These are phyloP conservation scores for Aspergillus incahuasiensis DNA, from an alignment of 495 filamentous ascomycete genomes.

Conservation along the genomic window DNA sequence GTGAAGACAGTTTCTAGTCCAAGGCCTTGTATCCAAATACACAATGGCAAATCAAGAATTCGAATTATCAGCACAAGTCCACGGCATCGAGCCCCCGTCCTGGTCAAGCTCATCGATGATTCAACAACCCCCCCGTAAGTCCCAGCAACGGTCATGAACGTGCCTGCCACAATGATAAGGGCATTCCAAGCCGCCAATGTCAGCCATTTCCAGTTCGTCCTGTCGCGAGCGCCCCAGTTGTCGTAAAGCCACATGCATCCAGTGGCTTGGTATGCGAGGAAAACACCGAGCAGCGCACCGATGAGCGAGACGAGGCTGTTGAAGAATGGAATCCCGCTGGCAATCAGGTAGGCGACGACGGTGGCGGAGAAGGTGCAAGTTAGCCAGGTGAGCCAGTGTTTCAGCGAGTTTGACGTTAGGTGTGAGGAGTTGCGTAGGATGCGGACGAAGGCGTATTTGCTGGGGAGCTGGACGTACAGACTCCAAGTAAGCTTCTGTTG, in stretches of 20 bases:
- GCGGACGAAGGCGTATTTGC: constrained; percentile 59
- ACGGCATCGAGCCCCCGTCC: constrained; percentile 24
- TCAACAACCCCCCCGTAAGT: constrained; percentile 54
- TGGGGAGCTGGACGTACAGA: constrained; percentile 41
- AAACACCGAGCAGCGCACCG: constrained; percentile 52
- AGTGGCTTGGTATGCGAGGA: constrained; percentile 41
- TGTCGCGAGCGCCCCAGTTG: constrained; percentile 31
- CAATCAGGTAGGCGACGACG: constrained; percentile 61
- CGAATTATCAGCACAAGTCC: constrained; percentile 37
- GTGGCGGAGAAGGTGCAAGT: constrained; percentile 49
- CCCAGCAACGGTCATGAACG: constrained; percentile 51
- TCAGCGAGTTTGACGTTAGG: constrained; percentile 53
- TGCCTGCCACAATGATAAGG: constrained; percentile 31
- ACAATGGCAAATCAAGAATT: constrained; percentile 2
- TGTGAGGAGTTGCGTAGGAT: constrained; percentile 49
- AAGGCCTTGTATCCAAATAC: too few relatives aligned
- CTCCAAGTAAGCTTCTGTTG: too few relatives aligned
- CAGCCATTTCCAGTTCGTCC: constrained; percentile 15
- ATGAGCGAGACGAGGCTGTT: constrained; percentile 55
- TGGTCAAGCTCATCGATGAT: constrained; percentile 45
- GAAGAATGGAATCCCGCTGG: constrained; percentile 67
- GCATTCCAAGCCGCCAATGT: constrained; percentile 27
- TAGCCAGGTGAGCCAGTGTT: constrained; percentile 56
- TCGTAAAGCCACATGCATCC: constrained; percentile 45
- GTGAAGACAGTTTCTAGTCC: too few relatives aligned